Base-by-base conservation (phyloP, 202 grass and related monocot genomes). In the Musa balbisiana region DNA sequence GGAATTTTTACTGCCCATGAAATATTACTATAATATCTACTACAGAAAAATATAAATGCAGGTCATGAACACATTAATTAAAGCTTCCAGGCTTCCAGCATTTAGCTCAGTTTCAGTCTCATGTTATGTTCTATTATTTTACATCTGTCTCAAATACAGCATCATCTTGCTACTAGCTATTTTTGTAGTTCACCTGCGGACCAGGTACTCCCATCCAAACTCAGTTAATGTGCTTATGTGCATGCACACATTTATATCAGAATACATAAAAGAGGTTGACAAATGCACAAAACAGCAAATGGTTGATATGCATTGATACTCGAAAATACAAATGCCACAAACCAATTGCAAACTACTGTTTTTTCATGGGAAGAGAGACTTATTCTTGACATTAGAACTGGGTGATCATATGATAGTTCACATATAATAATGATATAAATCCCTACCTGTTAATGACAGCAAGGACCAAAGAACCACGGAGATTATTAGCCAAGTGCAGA, bases 391-490 rank as follows among this genome's bases (percentile, higher is more conserved):
- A 29, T 54, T 9, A 55, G 52, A 73, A 26, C n/a, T 3, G 19
- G 10, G 3, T 13, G 17, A 14, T 23, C 71, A 73, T 21, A 24
- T 14, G 8, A 53, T 53, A 69, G 21, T 73, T 1, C 43, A 8
- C 13, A 25, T 25, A 73, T 33, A 85, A 58, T 79, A 52, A 25
- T 58, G 75, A 69, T 76, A 52, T 55, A 73, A 86, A 85, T 16
- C 17, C 88, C 84, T 91, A 99, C 96, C 86, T 90, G 76, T 88
- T 99, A 86, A 99, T 92, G 68, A 78, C 76, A 73, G 83, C 88
- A 89, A 99, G 80, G 78, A 86, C 83, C 71, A 99, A 86, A 33
- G 91, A 81, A 50, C 96, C 96, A 84, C 82, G 82, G 70, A 92
- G 26, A 65, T 75, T 62, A 88, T 85, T 79, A 73, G 87, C 79